Evolutionary conservation across 208 protist genomes (phyloP), one percentile per base, ranked within the genome.

Genomic region (Acanthamoeba royreba): DNA sequence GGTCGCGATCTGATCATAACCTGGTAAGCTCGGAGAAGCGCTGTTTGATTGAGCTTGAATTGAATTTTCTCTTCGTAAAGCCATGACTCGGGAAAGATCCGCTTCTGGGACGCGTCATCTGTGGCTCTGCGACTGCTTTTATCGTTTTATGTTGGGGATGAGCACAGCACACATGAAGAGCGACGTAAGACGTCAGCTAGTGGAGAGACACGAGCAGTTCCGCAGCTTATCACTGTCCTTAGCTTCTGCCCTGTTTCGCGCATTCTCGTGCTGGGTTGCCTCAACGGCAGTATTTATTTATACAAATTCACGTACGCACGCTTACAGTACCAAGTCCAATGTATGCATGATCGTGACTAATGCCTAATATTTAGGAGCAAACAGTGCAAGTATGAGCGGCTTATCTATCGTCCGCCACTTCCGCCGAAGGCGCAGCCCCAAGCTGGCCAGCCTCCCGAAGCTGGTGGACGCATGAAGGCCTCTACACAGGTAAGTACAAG

Each of bases 41-140:
- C 2, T 15, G 28, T 22, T 38, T 77, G n/a, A 77, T 19, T 38
- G 17, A 77, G 19, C n/a, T n/a, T n/a, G n/a, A n/a, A n/a, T n/a
- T n/a, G 8, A 33, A 33, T 47, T 1, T 11, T 45, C 38, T n/a
- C n/a, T n/a, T n/a, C n/a, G 11, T 53, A 43, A 35, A 83, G 72
- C 17, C 72, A 83, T 15, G 72, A 83, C 43, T 83, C 72, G 72
- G 72, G 72, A 22, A 83, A 83, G 72, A 83, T 83, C 31, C 72
- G 72, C 0, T 83, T 83, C 42, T 83, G 72, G 72, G 72, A 83
- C 17, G 72, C 72, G 40, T 83, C 72, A 28, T 83, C 72, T 8
- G 72, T 83, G 4, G 72, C 72, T 19, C 72, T 83, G 8, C 72
- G 72, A 28, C 52, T 83, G 43, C 72, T 83, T 2, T 31, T 83